Evolutionary conservation across 441 rosid species (phyloP), one percentile per base, ranked within the genome.

Genomic region (Populus hybrid): DNA sequence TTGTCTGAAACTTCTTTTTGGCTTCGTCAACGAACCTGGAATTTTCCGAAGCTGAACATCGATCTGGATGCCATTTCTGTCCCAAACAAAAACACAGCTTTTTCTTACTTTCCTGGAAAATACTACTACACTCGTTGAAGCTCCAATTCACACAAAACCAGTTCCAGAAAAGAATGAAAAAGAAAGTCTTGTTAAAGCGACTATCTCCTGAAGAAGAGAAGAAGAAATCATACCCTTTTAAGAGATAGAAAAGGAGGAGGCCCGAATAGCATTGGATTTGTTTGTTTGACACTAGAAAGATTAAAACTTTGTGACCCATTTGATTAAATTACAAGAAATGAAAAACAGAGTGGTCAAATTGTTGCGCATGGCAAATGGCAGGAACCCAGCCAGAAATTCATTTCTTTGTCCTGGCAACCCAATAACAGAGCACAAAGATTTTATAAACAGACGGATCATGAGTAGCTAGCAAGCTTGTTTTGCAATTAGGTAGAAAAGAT

Each of bases 11-110:
- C 64, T 88, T 95, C 84, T 74, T 88, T 86, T 93, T 93, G 9
- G 97, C 84, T 85, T 93, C 98, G 81, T 93, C 96, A 8, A 87
- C 84, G 16, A 84, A 86, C 85, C 84, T 86, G n/a, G 86, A 79
- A 79, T 83, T 90, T 64, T 89, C 92, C 9, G 90, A 79, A 6
- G 92, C 89, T 8, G 94, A 87, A 79, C 96, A 93, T 18, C 99
- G 93, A 91, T 95, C 96, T 61, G 93, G 99, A 76, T 93, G 99
- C 93, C 98, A 95, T 87, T 88, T 91, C 99, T 95, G 74, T 68
- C 6, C 82, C 82, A 76, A 29, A 38, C 21, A 70, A 78, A 59
- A 68, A 72, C 16, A 64, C n/a, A 35, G 8, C 26, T 6, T 12
- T 64, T 68, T 80, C 7, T 31, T 21, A 66, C 68, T 50, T 36